Conservation (phyloP, 2,329 filamentous ascomycete species). For the Cryphonectria carpinicola region DNA sequence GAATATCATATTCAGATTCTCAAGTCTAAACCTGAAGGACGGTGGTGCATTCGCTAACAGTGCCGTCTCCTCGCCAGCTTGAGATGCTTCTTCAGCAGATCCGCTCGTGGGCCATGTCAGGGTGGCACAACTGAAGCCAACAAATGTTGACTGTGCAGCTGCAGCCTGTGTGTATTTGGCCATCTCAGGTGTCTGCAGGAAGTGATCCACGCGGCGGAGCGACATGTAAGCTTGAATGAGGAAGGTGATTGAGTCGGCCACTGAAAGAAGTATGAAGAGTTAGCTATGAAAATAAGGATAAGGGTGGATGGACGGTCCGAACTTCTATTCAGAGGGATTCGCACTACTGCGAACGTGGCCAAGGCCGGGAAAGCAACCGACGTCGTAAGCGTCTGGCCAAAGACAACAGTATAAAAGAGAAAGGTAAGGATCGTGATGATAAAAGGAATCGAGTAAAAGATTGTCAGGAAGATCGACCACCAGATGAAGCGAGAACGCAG, state of each 20-base stretch:
- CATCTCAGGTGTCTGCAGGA: conserved; percentile 46
- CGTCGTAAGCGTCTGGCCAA: conserved; percentile 65
- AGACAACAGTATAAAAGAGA: conserved; percentile 68
- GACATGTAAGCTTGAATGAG: conserved; percentile 73
- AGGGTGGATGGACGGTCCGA: background rate
- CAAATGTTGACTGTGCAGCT: background rate
- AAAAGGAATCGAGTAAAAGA: conserved; percentile 67
- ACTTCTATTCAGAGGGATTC: conserved; percentile 67
- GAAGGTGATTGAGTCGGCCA: conserved; percentile 73
- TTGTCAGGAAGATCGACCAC: conserved; percentile 68
- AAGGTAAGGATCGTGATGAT: conserved; percentile 71
- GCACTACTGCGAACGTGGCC: conserved; percentile 69
- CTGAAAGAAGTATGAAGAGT: background rate
- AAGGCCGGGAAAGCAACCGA: conserved; percentile 71
- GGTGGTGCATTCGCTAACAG: too few relatives aligned
- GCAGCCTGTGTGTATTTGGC: conserved; percentile 37
- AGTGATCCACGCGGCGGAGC: conserved; percentile 71
- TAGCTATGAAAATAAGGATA: background rate
- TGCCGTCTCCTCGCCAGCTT: too few relatives aligned
- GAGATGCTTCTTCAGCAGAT: too few relatives aligned
- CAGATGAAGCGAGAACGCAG: conserved; percentile 66
- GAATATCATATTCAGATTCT: too few relatives aligned
- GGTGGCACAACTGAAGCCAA: background rate
- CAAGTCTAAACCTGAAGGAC: too few relatives aligned
- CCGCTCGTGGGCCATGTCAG: background rate